Evolutionary conservation across 2,329 filamentous ascomycete species (phyloP), one percentile per base, ranked within the genome.

Genomic region (Waltergamsia citrina): DNA sequence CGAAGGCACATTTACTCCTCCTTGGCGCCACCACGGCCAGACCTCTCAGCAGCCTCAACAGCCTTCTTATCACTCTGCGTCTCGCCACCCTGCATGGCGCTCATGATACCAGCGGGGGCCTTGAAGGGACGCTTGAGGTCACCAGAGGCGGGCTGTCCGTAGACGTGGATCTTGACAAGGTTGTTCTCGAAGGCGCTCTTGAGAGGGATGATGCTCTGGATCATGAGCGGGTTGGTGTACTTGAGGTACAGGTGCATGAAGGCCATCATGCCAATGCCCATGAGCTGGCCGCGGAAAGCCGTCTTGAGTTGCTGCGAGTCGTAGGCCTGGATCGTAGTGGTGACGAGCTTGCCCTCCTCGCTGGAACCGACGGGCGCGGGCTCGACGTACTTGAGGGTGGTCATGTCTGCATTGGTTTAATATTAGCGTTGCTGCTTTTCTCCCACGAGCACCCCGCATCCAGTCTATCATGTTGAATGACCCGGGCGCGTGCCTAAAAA

Each of bases 191-290:
- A 75, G 29, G 87, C 90, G 56, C 83, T 75, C 81, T 98, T 98
- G 62, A 96, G 71, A 22, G 92, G 92, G 56, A 98, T 92, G 67
- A 98, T 94, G 60, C 84, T 93, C 77, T 98, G 92, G 68, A 98
- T 94, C 53, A 95, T 71, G 33, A 98, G 84, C 27, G 92, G 92
- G 78, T 96, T 98, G 68, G 88, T 96, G 81, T 96, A 98, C 63
- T 95, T 88, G 74, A 98, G 84, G 79, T 96, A 98, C 41, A 98
- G 47, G 69, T 98, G 92, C 90, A 98, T 96, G 54, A 95, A 85
- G 41, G 64, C 78, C 90, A 98, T 96, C 88, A 98, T 98, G 60
- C 75, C 88, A 38, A 98, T 71, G 40, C 92, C 92, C 85, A 94
- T 96, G 52, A 93, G 66, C 68, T 96, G 90, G 44, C 81, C 75